Base-by-base conservation (phyloP, 768 basidiomycete genomes). In the Hemileccinum impolitum region DNA sequence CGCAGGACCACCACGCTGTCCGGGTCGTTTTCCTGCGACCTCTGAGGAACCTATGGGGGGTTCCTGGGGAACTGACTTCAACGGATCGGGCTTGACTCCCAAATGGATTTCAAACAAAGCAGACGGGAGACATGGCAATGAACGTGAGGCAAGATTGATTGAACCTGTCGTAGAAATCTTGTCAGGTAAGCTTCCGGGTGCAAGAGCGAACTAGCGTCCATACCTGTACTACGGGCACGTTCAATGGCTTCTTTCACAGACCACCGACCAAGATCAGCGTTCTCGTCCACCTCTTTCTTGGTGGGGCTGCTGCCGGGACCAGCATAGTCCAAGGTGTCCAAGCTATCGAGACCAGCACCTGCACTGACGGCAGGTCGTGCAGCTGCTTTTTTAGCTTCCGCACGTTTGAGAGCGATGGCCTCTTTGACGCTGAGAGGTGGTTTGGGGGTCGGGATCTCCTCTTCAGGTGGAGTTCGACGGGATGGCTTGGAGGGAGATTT, bases 101-200 rank as follows among this genome's bases (percentile, higher is more conserved):
- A 93, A 74, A 66, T 92, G 90, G 10, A 89, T 77, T 55, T 90
- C 85, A 58, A 89, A 93, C 21, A 93, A 70, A 1, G 79, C 84
- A 4, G 85, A 85, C 4, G 90, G 90, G 18, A 92, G 63, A 62
- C 88, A 88, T 3, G 75, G 77, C 52, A 93, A 69, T 42, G 78
- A 79, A 52, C 90, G 82, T 19, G 87, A 82, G 6, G 85, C 77
- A 55, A 92, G 70, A 68, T 91, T 92, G 60, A 92, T 72, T 32
- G 78, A 73, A 56, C 88, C 89, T 89, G 74, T 69, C 45, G 52
- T 54, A 55, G 34, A 54, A 51, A 68, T 61, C 76, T 75, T 77
- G 67, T 61, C 56, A 59, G 59, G 74, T 80, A 60, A 79, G 73
- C 72, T 69, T 61, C 58, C 49, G 54, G 54, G 56, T 74, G 70